Evolutionary conservation across 345 rosid species (phyloP).

Genomic region (Aquilaria yunnanensis): DNA sequence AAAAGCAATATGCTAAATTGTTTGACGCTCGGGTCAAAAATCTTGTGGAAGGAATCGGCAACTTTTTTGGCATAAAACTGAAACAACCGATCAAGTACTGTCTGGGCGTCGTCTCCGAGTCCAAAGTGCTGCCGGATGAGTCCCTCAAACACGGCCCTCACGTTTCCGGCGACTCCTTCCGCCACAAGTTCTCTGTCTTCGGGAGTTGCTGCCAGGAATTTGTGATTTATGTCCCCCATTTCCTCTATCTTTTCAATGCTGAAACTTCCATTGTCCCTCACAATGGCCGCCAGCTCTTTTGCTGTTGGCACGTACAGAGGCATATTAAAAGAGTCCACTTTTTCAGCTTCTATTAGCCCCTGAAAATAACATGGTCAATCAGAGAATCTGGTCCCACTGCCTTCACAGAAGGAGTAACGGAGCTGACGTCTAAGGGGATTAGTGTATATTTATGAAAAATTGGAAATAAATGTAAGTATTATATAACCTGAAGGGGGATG

Average conservation of each 20-base stretch:
- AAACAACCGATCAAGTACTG: not conserved
- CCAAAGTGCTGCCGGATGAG: slow-evolving; percentile 17
- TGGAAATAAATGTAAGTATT: not conserved
- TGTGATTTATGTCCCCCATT: not conserved
- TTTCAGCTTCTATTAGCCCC: slow-evolving; percentile 14
- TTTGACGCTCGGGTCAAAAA: no score
- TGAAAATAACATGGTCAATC: not conserved
- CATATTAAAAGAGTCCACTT: slow-evolving; percentile 13
- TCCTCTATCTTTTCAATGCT: slow-evolving; percentile 5
- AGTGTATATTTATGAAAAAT: not conserved
- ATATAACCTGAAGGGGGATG: no score
- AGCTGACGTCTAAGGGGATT: no score
- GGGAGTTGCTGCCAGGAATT: not conserved
- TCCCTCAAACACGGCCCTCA: slow-evolving; percentile 16
- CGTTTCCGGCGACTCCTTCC: slow-evolving; percentile 11
- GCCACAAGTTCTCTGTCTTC: slow-evolving; percentile 1
- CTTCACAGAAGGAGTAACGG: no score
- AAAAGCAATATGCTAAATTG: no score
- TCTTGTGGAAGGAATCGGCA: not conserved
- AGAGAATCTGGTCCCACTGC: not conserved
- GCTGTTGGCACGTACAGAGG: slow-evolving; percentile 10
- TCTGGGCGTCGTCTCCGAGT: not conserved
- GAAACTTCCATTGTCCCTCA: not conserved
- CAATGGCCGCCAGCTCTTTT: not conserved
- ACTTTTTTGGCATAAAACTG: slow-evolving; percentile 1